Evolutionary conservation across 2,329 filamentous ascomycete species (phyloP), one percentile per base, ranked within the genome.

Genomic region (Nigrospora oryzae): DNA sequence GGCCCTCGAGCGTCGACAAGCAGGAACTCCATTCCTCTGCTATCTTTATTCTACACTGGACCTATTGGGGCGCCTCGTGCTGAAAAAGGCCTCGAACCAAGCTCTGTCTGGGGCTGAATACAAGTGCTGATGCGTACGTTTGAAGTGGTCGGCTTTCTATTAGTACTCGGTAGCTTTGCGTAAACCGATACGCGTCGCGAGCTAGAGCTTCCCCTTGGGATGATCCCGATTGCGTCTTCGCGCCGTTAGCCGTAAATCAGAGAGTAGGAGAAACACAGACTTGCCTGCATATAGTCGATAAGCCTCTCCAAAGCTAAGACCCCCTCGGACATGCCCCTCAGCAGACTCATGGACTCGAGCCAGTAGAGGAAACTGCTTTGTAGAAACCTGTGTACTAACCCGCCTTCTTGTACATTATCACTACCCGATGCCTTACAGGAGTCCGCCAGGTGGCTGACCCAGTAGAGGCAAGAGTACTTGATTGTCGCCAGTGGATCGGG

Each of bases 321-420:
- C n/a, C 35, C 35, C 10, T 36, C 17, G 35, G 14, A 48, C 10
- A 59, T 48, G 36, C 51, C 47, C 11, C 43, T 38, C n/a, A 65
- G 48, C 5, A 68, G 57, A 38, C 64, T 63, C 4, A 71, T 56
- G 23, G 63, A 61, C 46, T 73, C 67, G 3, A 73, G 53, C 68
- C 65, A 73, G 44, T 70, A 59, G 1, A 73, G 57, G 39, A 60
- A 57, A 15, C 64, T 58, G n/a, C 53, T 42, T 45, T 54, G 42
- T 7, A 70, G 46, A 46, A 71, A 71, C 3, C 17, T n/a, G 44
- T 60, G 43, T 3, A 61, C 47, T 14, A 16, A 14, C 19, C 54
- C 56, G 39, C 46, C 45, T 39, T 63, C 57, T 43, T 49, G 47
- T 44, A 58, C 55, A 46, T 42, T 23, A 38, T 10, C 11, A 23